Evolutionary conservation across 768 basidiomycete species (phyloP).

Genomic region (Steccherinum ochraceum): DNA sequence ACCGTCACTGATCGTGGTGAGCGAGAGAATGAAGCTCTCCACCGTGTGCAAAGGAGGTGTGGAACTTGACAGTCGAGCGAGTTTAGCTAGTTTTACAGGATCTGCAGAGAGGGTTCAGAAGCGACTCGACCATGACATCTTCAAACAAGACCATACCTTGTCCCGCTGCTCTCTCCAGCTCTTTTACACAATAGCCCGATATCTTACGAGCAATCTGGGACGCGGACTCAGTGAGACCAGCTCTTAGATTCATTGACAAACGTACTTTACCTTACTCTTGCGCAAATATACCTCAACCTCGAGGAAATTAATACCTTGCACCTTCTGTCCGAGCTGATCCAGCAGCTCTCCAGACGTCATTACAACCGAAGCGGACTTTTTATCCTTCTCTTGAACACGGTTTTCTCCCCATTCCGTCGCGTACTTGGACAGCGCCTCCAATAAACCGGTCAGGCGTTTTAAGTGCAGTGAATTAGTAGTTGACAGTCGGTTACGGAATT

Average conservation of each 20-base stretch:
- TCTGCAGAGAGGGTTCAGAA: slow-evolving; percentile 7
- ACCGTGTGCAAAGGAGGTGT: slow-evolving; percentile 76
- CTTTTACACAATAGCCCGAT: slow-evolving; percentile 63
- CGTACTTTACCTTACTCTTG: slow-evolving; percentile 64
- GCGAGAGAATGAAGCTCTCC: slow-evolving; percentile 70
- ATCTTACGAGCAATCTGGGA: slow-evolving; percentile 69
- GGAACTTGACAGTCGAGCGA: slow-evolving; percentile 23
- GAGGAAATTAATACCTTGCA: slow-evolving; percentile 72
- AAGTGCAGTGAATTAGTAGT: slow-evolving; percentile 71
- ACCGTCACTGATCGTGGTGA: slow-evolving; percentile 80
- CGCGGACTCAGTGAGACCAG: neutral
- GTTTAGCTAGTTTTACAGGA: slow-evolving; percentile 18
- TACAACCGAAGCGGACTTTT: slow-evolving; percentile 39
- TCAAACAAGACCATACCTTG: slow-evolving; percentile 13
- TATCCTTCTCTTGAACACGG: slow-evolving; percentile 15
- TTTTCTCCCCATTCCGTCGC: slow-evolving; percentile 47
- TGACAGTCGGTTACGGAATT: slow-evolving; percentile 74
- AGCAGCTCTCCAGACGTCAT: slow-evolving; percentile 65
- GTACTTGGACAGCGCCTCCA: slow-evolving; percentile 62
- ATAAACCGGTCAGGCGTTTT: slow-evolving; percentile 67
- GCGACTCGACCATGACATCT: neutral
- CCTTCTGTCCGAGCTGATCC: slow-evolving; percentile 57
- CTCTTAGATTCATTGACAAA: neutral
- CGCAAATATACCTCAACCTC: slow-evolving; percentile 79
- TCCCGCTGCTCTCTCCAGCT: slow-evolving; percentile 20